phyloP scores from a whole-genome alignment of 495 filamentous ascomycete genomes.

The Aspergillus baeticus region DNA sequence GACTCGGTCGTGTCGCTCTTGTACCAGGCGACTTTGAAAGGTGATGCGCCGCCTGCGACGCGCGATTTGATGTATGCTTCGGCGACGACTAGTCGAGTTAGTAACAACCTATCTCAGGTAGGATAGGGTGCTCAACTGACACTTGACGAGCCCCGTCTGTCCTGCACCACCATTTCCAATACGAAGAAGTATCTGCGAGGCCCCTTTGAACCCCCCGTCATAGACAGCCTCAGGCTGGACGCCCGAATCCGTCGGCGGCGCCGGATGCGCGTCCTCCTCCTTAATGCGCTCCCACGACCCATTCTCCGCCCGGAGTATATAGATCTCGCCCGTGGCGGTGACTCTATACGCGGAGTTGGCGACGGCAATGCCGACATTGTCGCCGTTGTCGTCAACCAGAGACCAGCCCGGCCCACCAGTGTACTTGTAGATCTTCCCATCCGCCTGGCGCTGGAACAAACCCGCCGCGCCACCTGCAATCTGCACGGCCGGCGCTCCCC shows the following conservation, averaged over 20 bases:
- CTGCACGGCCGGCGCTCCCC: neutral
- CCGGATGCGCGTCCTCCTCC: neutral
- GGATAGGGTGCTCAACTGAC: neutral
- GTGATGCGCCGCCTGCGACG: constrained; percentile 23
- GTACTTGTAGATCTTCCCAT: neutral
- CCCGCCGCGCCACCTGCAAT: constrained; percentile 6
- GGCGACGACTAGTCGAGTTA: constrained; percentile 28
- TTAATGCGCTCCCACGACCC: neutral
- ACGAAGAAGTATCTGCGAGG: neutral
- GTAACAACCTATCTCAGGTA: neutral
- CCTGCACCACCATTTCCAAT: constrained; percentile 11
- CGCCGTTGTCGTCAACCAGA: neutral
- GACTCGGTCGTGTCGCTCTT: constrained; percentile 40
- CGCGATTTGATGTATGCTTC: constrained; percentile 32
- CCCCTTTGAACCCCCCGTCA: constrained; percentile 1
- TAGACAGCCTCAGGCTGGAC: neutral
- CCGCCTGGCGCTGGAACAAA: neutral
- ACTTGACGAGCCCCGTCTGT: constrained; percentile 5
- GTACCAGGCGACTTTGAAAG: constrained; percentile 40
- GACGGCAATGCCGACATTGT: constrained; percentile 2
- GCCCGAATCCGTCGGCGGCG: neutral
- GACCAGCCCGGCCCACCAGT: neutral
- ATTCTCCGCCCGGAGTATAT: neutral
- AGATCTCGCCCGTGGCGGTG: constrained; percentile 3
- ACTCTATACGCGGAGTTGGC: constrained; percentile 3